A percentile compares a stretch with the other conserved stretches of the same genome.
These are phyloP conservation scores for Skeletonema tropicum DNA, from an alignment of 108 stramenopile species.

Conservation along the genomic window DNA sequence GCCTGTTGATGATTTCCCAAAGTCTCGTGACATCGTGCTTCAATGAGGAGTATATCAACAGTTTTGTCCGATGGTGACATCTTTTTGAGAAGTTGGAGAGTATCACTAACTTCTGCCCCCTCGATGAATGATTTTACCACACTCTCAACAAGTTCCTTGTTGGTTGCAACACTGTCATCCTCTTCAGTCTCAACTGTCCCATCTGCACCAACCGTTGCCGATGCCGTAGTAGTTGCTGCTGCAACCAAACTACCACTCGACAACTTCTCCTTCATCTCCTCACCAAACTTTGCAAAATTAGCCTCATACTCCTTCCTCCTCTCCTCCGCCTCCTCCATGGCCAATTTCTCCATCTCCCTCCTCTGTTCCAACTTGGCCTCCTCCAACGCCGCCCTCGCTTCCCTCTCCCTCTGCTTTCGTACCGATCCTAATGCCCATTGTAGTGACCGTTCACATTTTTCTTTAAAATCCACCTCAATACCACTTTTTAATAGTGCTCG, in stretches of 20 bases:
- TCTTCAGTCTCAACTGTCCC: slow-evolving; percentile 16
- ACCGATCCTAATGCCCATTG: slow-evolving; percentile 53
- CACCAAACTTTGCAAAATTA: slow-evolving; percentile 51
- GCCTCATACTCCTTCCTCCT: slow-evolving; percentile 58
- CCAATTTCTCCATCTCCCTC: slow-evolving; percentile 48
- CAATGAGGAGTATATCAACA: slow-evolving; percentile 54
- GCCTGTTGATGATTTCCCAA: slow-evolving; percentile 58
- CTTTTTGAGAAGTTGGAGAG: slow-evolving; percentile 50
- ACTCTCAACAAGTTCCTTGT: slow-evolving; percentile 23
- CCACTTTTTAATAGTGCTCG: slow-evolving; percentile 58
- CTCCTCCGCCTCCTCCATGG: slow-evolving; percentile 50
- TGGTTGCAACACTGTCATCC: slow-evolving; percentile 7
- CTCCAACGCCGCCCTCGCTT: slow-evolving; percentile 48
- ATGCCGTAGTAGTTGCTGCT: not conserved
- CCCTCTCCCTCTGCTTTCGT: slow-evolving; percentile 51
- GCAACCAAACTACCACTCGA: not conserved
- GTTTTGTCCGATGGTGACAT: slow-evolving; percentile 52
- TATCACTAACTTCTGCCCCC: slow-evolving; percentile 47
- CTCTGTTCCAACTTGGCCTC: slow-evolving; percentile 59
- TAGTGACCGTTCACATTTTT: slow-evolving; percentile 47
- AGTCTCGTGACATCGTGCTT: slow-evolving; percentile 62
- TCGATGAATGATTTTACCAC: slow-evolving; percentile 43
- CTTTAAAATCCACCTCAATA: slow-evolving; percentile 57
- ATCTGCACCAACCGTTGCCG: slow-evolving; percentile 30
- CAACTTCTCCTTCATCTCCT: slow-evolving; percentile 22